These are phyloP conservation scores for Dendrobium nobile DNA, from an alignment of 106 monocot genomes.

Conservation along the genomic window DNA sequence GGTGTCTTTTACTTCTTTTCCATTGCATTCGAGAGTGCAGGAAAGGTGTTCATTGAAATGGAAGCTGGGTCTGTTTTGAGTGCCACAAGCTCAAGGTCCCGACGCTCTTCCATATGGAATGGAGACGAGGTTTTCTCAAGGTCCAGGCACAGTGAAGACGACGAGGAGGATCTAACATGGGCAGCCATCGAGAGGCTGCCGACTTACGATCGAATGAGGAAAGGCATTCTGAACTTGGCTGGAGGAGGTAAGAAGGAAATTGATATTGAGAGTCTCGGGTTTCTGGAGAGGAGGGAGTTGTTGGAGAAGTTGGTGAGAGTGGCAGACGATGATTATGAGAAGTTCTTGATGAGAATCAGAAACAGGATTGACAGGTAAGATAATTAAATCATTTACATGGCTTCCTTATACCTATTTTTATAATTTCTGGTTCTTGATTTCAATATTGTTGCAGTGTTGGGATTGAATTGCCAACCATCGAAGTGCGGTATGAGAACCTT, in stretches of 20 bases:
- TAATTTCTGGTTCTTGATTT: not conserved
- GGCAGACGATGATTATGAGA: constrained; percentile 34
- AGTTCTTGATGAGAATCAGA: constrained; percentile 31
- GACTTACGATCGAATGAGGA: constrained; percentile 19
- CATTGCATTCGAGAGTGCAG: too few species aligned
- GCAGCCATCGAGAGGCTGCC: constrained; percentile 33
- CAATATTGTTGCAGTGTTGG: not conserved
- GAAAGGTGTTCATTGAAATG: not conserved
- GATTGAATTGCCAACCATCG: not conserved
- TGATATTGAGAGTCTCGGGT: constrained; percentile 13
- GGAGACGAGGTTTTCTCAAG: constrained; percentile 20
- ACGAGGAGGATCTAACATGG: constrained; percentile 36
- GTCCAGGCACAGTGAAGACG: constrained; percentile 14
- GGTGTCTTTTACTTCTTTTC: too few species aligned
- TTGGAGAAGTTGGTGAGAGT: constrained; percentile 21
- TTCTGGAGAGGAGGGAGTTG: constrained; percentile 18
- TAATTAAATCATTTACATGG: not conserved
- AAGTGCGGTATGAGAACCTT: not conserved
- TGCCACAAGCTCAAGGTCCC: not conserved
- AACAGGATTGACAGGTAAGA: constrained; percentile 25
- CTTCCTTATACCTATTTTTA: not conserved
- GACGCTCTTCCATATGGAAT: constrained; percentile 18
- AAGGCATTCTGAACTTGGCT: constrained; percentile 10
- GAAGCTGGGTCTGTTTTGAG: not conserved
- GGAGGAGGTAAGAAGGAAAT: constrained; percentile 11